A percentile compares a stretch with the other conserved stretches of the same genome.
Conservation (phyloP, 768 basidiomycete species). For the Leccinum aurantiacum region DNA sequence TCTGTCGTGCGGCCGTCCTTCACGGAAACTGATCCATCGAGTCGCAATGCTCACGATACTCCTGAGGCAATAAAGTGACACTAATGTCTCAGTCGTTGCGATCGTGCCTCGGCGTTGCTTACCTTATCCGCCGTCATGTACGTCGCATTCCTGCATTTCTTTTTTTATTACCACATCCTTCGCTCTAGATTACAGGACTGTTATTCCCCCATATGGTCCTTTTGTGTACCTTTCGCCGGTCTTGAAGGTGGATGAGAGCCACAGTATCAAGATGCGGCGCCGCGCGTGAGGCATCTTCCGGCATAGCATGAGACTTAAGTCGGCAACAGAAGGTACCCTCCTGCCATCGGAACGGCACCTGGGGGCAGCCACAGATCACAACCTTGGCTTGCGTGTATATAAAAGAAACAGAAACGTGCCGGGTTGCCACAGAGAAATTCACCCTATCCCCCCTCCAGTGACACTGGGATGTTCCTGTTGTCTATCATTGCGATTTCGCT, state of each 20-base stretch:
- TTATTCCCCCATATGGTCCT: background rate
- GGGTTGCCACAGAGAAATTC: too few species aligned
- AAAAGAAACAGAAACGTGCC: background rate
- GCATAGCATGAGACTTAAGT: background rate
- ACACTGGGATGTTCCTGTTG: conserved; percentile 5
- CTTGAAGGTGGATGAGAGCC: background rate
- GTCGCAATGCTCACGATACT: background rate
- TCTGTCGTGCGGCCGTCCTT: background rate
- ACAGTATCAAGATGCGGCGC: background rate
- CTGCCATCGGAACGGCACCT: background rate
- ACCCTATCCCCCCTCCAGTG: background rate
- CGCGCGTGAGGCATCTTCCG: background rate
- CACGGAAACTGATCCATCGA: background rate
- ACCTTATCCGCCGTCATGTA: background rate
- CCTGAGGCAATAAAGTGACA: background rate
- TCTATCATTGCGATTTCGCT: conserved; percentile 12
- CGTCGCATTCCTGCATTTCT: background rate
- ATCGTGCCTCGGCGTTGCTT: background rate
- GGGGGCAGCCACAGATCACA: background rate
- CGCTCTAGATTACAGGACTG: background rate
- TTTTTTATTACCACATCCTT: background rate
- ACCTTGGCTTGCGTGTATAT: background rate
- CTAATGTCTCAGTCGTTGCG: too few species aligned
- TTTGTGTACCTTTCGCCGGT: background rate
- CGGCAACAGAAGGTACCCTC: background rate